A percentile compares a stretch with the other conserved stretches of the same genome.
phyloP scores from a whole-genome alignment of 2,329 filamentous ascomycete species.

The Penicillium sp. region DNA sequence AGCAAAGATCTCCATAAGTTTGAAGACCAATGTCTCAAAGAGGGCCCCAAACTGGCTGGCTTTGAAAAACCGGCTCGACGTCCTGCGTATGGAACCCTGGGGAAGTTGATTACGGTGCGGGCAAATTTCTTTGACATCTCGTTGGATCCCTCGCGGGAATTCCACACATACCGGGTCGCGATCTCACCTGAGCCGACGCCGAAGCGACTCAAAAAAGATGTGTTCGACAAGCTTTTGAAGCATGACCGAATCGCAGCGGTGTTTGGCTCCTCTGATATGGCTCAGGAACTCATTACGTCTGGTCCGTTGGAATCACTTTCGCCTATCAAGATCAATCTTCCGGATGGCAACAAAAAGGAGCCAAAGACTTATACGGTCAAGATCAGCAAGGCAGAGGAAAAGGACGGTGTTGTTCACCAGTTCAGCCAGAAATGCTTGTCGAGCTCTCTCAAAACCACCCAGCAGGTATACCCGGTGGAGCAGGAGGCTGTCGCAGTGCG shows the following conservation, averaged over 20 bases:
- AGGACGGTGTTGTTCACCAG: not conserved
- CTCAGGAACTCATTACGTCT: not conserved
- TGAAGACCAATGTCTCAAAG: not conserved
- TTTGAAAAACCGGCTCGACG: not conserved
- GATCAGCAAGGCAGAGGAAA: not conserved
- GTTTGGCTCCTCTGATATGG: not conserved
- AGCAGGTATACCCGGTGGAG: not conserved
- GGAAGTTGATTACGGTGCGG: conserved; percentile 2
- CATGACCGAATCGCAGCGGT: not conserved
- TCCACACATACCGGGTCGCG: conserved; percentile 8
- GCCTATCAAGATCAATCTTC: not conserved
- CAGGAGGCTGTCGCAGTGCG: conserved; percentile 1
- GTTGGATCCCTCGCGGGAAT: conserved; percentile 3
- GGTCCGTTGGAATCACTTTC: not conserved
- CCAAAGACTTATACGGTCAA: not conserved
- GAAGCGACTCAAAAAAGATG: not conserved
- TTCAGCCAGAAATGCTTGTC: not conserved
- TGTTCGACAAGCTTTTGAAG: not conserved
- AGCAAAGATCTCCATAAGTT: not conserved
- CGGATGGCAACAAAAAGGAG: not conserved
- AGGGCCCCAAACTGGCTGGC: not conserved
- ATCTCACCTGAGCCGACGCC: not conserved
- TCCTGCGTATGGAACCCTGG: conserved; percentile 18
- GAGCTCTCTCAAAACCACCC: not conserved
- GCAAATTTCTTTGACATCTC: conserved; percentile 18